Percentiles rank a stretch among this genome's conserved stretches.
Conservation (phyloP, 345 rosid species). For the Eucalyptus sideroxylon region DNA sequence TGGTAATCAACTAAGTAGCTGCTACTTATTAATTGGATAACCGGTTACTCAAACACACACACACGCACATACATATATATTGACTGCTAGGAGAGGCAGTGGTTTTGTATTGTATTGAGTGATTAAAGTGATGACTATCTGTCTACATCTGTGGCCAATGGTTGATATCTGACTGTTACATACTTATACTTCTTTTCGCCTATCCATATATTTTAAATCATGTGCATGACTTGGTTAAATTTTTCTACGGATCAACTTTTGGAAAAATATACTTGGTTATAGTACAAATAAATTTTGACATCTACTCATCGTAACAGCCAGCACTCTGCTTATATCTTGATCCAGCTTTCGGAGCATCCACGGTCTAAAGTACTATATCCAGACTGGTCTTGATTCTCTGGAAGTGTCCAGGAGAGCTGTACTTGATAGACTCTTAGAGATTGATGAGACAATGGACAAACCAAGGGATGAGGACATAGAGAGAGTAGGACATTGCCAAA, state of each 20-base stretch:
- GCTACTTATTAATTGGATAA: background rate
- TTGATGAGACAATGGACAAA: slow-evolving; percentile 70
- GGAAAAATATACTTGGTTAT: background rate
- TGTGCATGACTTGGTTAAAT: background rate
- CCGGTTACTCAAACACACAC: background rate
- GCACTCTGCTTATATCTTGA: background rate
- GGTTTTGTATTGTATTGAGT: background rate
- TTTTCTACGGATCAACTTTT: background rate
- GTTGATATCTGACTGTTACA: background rate
- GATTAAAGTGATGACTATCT: background rate
- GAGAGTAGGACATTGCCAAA: slow-evolving; percentile 57
- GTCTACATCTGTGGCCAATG: background rate
- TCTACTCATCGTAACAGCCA: background rate
- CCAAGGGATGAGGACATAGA: slow-evolving; percentile 75
- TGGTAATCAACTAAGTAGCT: background rate
- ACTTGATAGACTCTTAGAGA: slow-evolving; percentile 54
- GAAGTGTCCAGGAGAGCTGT: slow-evolving; percentile 56
- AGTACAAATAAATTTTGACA: background rate
- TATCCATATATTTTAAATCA: background rate
- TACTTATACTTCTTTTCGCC: background rate
- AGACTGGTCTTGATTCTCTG: slow-evolving; percentile 62
- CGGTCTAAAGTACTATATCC: slow-evolving; percentile 76
- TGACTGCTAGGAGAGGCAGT: background rate
- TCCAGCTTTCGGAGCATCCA: slow-evolving; percentile 64
- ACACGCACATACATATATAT: background rate